phyloP scores from a whole-genome alignment of 2,329 filamentous ascomycete species.

The Drechslerella coelobrocha region DNA sequence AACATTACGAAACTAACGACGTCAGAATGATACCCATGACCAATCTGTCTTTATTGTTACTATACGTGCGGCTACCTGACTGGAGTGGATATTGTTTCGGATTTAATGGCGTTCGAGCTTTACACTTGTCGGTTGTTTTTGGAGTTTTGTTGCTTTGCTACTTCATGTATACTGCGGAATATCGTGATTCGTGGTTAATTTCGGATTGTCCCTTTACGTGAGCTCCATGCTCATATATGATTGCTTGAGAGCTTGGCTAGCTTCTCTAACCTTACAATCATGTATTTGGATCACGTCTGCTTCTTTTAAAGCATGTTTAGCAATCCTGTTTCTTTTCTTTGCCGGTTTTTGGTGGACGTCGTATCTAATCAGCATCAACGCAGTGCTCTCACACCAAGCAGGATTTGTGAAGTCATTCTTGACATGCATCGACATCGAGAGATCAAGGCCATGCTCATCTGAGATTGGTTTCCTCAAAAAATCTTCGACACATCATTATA shows the following conservation, averaged over 20 bases:
- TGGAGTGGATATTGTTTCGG: slow-evolving; percentile 31
- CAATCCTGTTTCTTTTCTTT: slow-evolving; percentile 21
- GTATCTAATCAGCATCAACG: slow-evolving; percentile 37
- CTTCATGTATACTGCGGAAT: slow-evolving; percentile 9
- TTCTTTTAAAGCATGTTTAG: slow-evolving; percentile 28
- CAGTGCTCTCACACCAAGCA: slow-evolving; percentile 1
- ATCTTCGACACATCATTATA: too few relatives aligned
- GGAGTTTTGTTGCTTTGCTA: slow-evolving; percentile 17
- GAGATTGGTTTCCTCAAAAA: too few relatives aligned
- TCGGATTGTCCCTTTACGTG: slow-evolving; percentile 20
- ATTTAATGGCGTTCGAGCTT: slow-evolving; percentile 28
- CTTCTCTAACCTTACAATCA: too few relatives aligned
- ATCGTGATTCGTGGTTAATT: slow-evolving; percentile 6
- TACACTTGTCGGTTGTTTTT: slow-evolving; percentile 2
- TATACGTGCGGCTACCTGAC: slow-evolving; percentile 29
- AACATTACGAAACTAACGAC: slow-evolving; percentile 50
- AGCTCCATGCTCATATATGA: slow-evolving; percentile 48
- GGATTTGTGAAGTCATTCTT: slow-evolving; percentile 2
- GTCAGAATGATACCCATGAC: slow-evolving; percentile 51
- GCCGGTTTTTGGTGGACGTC: slow-evolving; percentile 14
- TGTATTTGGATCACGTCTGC: slow-evolving; percentile 38
- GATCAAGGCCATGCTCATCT: neutral
- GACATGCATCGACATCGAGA: slow-evolving; percentile 1
- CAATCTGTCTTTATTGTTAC: slow-evolving; percentile 30
- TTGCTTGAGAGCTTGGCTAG: too few relatives aligned